These are phyloP conservation scores for Dacryopinax spathularia DNA, from an alignment of 768 basidiomycete genomes.

Conservation along the genomic window DNA sequence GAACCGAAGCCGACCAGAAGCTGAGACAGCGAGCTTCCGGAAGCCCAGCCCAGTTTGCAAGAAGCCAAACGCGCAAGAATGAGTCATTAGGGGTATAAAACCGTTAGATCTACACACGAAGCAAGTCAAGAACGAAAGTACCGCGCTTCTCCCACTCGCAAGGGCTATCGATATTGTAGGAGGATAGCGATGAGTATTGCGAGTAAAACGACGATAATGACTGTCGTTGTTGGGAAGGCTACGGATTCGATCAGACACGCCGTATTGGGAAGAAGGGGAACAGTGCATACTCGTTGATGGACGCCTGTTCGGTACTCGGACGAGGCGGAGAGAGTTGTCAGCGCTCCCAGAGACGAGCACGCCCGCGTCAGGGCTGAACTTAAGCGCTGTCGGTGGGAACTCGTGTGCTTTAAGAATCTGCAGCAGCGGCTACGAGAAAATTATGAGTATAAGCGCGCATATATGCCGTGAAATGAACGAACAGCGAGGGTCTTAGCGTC, in stretches of 20 bases:
- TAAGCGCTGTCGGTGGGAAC: slow-evolving; percentile 78
- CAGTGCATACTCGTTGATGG: background rate
- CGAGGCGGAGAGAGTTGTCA: slow-evolving; percentile 72
- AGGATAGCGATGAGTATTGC: background rate
- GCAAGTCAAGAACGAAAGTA: background rate
- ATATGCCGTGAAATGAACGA: slow-evolving; percentile 17
- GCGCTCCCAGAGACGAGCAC: slow-evolving; percentile 79
- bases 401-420: slow-evolving; percentile 89
- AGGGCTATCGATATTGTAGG: background rate
- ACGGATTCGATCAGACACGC: background rate
- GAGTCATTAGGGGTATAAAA: no score
- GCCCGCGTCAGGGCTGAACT: slow-evolving; percentile 72
- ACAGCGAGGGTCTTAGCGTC: slow-evolving; percentile 69
- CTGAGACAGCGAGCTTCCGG: no score
- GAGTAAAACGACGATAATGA: background rate
- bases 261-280: background rate
- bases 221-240: background rate
- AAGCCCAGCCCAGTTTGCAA: no score
- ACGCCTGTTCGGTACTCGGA: slow-evolving; percentile 42
- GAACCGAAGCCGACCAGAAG: no score
- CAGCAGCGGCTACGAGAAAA: slow-evolving; percentile 53
- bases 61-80: no score
- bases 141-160: no score
- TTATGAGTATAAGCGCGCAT: background rate
- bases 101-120: background rate